Percentiles rank a stretch among this genome's conserved stretches.
phyloP scores from a whole-genome alignment of 1,139 yeast species.

The Pichia sp. region DNA sequence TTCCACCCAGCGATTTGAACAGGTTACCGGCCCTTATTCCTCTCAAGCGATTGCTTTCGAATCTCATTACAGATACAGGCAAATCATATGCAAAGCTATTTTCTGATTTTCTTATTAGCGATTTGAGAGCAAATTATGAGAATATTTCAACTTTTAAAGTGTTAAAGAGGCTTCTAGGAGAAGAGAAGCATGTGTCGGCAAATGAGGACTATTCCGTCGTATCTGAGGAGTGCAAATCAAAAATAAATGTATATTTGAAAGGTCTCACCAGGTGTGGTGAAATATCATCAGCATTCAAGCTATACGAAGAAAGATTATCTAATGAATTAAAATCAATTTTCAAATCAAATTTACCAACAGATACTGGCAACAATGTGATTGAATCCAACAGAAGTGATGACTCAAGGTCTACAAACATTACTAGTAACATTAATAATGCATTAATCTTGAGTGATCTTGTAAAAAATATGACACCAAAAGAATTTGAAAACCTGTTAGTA shows the following conservation, averaged over 20 bases:
- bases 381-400: slow-evolving; percentile 25
- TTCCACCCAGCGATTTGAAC: slow-evolving; percentile 49
- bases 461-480: slow-evolving; percentile 63
- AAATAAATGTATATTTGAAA: slow-evolving; percentile 44
- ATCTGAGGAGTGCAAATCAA: slow-evolving; percentile 36
- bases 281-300: slow-evolving; percentile 57
- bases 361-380: slow-evolving; percentile 23
- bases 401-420: slow-evolving; percentile 23
- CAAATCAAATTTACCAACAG: slow-evolving; percentile 55
- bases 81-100: slow-evolving; percentile 59
- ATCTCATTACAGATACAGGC: slow-evolving; percentile 59
- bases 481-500: slow-evolving; percentile 68
- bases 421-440: slow-evolving; percentile 19
- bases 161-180: slow-evolving; percentile 41
- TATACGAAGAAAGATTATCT: slow-evolving; percentile 64
- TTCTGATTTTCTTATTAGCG: slow-evolving; percentile 51
- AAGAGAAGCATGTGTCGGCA: slow-evolving; percentile 10
- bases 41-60: slow-evolving; percentile 48
- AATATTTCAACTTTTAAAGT: slow-evolving; percentile 44
- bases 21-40: slow-evolving; percentile 56
- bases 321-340: slow-evolving; percentile 72
- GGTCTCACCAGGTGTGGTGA: slow-evolving; percentile 64
- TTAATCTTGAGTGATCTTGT: slow-evolving; percentile 35
- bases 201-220: slow-evolving; percentile 35
- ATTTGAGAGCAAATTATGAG: slow-evolving; percentile 55